phyloP scores from a whole-genome alignment of 352 stramenopile genomes.

The Phytophthora ramorum region DNA sequence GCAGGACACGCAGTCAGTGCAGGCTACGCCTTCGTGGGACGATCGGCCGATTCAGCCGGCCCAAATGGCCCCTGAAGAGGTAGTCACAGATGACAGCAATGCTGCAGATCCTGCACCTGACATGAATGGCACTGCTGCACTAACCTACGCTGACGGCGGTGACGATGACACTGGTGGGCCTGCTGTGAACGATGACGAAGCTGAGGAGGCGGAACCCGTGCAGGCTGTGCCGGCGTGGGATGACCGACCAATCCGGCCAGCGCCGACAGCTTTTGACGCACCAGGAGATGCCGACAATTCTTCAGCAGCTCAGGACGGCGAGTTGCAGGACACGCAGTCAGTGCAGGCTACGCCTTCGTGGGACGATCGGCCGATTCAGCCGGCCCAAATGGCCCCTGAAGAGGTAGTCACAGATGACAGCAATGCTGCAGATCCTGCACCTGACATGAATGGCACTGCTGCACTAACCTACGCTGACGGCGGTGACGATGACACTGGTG shows the following conservation, averaged over 20 bases:
- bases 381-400: neutral
- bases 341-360: neutral
- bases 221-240: neutral
- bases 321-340: neutral
- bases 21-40: constrained; percentile 4
- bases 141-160: neutral
- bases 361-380: constrained; percentile 10
- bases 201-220: neutral
- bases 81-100: neutral
- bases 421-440: neutral
- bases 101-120: neutral
- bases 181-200: neutral
- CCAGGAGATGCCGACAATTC: neutral
- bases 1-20: neutral
- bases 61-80: neutral
- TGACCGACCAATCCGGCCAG: neutral
- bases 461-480: neutral
- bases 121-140: neutral
- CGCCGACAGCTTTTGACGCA: neutral
- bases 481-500: neutral
- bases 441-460: neutral
- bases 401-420: neutral
- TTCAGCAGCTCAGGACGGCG: neutral
- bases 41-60: constrained; percentile 2
- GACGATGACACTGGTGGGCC: neutral